phyloP scores from a whole-genome alignment of 345 rosid genomes.

The Sonneratia alba region DNA sequence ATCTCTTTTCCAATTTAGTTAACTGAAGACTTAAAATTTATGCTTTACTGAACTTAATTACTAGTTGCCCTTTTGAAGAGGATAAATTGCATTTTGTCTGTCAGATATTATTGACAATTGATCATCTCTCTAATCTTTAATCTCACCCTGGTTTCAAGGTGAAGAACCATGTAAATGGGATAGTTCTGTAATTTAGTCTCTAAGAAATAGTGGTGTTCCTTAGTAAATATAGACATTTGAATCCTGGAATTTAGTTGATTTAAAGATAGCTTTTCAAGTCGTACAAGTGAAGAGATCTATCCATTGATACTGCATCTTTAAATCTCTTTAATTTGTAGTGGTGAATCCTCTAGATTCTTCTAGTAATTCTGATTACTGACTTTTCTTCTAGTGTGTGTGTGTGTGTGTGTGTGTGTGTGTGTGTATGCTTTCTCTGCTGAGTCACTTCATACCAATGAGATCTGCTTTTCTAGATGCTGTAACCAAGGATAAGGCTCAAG shows the following conservation, averaged over 20 bases:
- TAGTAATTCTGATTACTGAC: not conserved
- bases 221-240: no score
- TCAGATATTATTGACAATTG: not conserved
- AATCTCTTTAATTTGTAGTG: not conserved
- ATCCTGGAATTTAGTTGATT: no score
- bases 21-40: not conserved
- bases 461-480: slow-evolving; percentile 63
- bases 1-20: not conserved
- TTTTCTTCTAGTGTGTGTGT: not conserved
- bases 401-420: no score
- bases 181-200: not conserved
- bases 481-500: slow-evolving; percentile 95
- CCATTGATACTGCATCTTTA: not conserved
- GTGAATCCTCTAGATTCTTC: not conserved
- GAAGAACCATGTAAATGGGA: not conserved
- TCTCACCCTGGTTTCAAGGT: not conserved
- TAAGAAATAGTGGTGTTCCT: not conserved
- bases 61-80: not conserved
- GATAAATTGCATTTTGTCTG: not conserved
- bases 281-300: no score
- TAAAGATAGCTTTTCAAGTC: no score
- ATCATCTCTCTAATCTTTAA: not conserved
- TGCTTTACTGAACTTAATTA: not conserved
- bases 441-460: slow-evolving; percentile 4
- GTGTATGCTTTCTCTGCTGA: slow-evolving; percentile 11